Evolutionary conservation across 2,329 filamentous ascomycete genomes (phyloP), one percentile per base, ranked within the genome.

Genomic region (Penicillium sp.): DNA sequence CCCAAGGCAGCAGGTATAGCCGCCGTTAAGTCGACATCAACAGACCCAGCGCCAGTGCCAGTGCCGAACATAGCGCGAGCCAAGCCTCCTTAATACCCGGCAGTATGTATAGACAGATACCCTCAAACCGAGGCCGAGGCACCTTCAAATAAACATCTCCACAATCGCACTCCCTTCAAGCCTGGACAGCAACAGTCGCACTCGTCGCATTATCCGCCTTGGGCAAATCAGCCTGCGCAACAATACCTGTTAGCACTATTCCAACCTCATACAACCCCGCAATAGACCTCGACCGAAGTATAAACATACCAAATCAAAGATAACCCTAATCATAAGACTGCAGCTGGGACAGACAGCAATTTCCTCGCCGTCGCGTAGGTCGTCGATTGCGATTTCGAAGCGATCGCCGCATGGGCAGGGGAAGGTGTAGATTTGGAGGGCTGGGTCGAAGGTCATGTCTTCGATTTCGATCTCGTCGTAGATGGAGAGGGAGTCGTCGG

Each of bases 401-500:
- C 91, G 88, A 81, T 99, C 95, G 82, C 95, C 95, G 80, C 95
- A 99, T 1, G 95, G 95, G 77, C 95, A 99, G 15, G 95, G 95
- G 78, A 96, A 97, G 80, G 94, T 91, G 82, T 97, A 99, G 70
- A 97, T 89, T 77, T 97, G 90, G 44, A 93, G 85, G 4, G 85
- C 84, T 51, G 88, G 82, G 78, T 97, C 93, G 77, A 87, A 97
- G 73, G 91, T 95, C 93, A 97, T 96, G 80, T 99, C 95, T 79
- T 98, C 94, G 82, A 98, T 97, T 78, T 98, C 94, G 79, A 98
- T 94, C 80, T 97, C 94, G 75, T 98, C 94, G 83, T 97, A 98
- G 76, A 97, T 91, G 69, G 90, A 88, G 60, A 90, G 79, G 57
- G 86, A 84, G 67, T 89, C 74, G 75, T 89, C 88, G 38, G 87